These are phyloP conservation scores for Erysiphe pulchra DNA, from an alignment of 2,329 filamentous ascomycete species.

Conservation along the genomic window DNA sequence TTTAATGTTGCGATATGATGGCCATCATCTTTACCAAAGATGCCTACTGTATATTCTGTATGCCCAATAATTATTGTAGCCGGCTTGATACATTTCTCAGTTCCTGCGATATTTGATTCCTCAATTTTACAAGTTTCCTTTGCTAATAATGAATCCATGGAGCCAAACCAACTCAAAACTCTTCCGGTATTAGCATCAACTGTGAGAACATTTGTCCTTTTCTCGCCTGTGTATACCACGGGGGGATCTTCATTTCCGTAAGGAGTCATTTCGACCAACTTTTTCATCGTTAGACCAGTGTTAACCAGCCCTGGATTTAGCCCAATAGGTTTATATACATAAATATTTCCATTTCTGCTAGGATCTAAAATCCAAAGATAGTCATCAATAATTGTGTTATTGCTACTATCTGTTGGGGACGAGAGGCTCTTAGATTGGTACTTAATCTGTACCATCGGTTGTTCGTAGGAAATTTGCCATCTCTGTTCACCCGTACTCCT, in stretches of 20 bases:
- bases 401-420: conserved; percentile 28
- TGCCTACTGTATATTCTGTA: conserved; percentile 72
- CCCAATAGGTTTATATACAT: conserved; percentile 52
- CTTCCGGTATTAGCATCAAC: conserved; percentile 68
- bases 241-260: conserved; percentile 50
- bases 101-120: conserved; percentile 32
- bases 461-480: conserved; percentile 66
- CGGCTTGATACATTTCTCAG: conserved; percentile 36
- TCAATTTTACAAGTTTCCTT: conserved; percentile 39
- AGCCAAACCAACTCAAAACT: conserved; percentile 64
- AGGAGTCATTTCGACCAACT: conserved; percentile 57
- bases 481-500: conserved; percentile 59
- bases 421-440: conserved; percentile 52
- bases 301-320: conserved; percentile 31
- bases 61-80: conserved; percentile 64
- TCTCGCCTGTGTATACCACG: conserved; percentile 74
- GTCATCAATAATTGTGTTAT: conserved; percentile 42
- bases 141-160: conserved; percentile 41
- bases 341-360: conserved; percentile 62
- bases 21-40: conserved; percentile 48
- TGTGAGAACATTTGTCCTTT: conserved; percentile 72
- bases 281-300: conserved; percentile 55
- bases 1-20: conserved; percentile 66
- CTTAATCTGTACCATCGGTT: conserved; percentile 73
- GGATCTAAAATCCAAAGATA: conserved; percentile 93